phyloP scores from a whole-genome alignment of 1,139 yeast genomes.

The Arxiozyma slooffiae region DNA sequence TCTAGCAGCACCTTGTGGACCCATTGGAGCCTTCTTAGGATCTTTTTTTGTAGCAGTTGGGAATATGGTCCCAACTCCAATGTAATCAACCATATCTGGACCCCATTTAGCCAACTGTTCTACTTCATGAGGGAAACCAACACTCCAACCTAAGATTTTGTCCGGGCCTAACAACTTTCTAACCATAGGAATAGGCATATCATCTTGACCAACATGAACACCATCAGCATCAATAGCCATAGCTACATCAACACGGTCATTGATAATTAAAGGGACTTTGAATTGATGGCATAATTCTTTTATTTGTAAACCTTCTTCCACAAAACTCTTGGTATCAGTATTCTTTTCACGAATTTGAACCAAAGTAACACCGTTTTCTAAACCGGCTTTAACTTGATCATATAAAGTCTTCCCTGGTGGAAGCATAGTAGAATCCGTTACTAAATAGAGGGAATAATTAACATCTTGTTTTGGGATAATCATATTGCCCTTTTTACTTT shows the following conservation, averaged over 20 bases:
- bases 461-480: conserved; percentile 23
- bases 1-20: conserved; percentile 55
- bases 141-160: conserved; percentile 75
- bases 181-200: conserved; percentile 59
- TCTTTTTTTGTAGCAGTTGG: conserved; percentile 67
- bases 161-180: conserved; percentile 58
- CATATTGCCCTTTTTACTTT: conserved; percentile 5
- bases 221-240: conserved; percentile 87
- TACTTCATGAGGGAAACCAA: conserved; percentile 51
- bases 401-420: conserved; percentile 54
- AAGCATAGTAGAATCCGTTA: conserved; percentile 71
- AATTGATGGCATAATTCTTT: conserved; percentile 50
- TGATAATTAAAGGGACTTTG: conserved; percentile 71
- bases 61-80: conserved; percentile 80
- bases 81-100: conserved; percentile 54
- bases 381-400: conserved; percentile 51
- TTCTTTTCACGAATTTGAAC: conserved; percentile 80
- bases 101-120: conserved; percentile 43
- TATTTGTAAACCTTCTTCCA: conserved; percentile 49
- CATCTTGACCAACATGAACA: conserved; percentile 90
- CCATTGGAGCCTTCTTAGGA: conserved; percentile 43
- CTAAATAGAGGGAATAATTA: conserved; percentile 65
- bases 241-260: conserved; percentile 85
- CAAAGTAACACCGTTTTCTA: conserved; percentile 65
- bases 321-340: conserved; percentile 57